Evolutionary conservation across 176 grass and related monocot genomes (phyloP).

Genomic region (Neostapfia colusana): DNA sequence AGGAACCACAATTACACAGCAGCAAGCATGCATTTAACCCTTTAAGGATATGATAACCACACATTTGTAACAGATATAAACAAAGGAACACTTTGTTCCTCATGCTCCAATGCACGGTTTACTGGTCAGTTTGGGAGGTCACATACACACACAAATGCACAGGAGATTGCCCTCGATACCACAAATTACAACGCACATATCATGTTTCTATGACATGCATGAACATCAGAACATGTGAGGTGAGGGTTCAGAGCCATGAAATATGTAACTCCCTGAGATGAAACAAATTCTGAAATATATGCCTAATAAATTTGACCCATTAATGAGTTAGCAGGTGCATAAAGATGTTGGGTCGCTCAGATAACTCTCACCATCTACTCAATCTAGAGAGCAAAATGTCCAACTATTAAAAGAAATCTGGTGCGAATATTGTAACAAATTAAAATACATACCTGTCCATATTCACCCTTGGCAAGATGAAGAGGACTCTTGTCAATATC

Average conservation of each 20-base stretch:
- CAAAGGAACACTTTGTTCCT: not conserved
- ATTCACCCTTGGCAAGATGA: slow-evolving; percentile 29
- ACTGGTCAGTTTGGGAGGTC: not conserved
- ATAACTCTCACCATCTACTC: slow-evolving; percentile 10
- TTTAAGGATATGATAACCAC: not conserved
- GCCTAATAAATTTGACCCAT: not conserved
- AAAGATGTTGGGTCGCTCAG: not conserved
- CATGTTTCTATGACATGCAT: not conserved
- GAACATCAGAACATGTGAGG: not conserved
- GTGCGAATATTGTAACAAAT: slow-evolving; percentile 12
- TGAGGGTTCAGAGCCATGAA: not conserved
- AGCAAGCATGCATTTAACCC: not conserved
- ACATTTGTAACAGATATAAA: not conserved
- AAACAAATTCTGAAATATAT: slow-evolving; percentile 17
- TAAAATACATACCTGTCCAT: slow-evolving; percentile 47
- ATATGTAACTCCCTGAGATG: not conserved
- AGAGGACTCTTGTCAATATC: slow-evolving; percentile 16
- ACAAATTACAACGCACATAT: not conserved
- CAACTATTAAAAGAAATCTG: not conserved
- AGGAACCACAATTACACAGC: not conserved
- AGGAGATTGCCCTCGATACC: not conserved
- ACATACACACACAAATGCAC: too few relatives aligned
- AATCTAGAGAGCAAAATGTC: not conserved
- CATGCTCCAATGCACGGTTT: slow-evolving; percentile 5
- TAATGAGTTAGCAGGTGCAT: not conserved